phyloP scores from a whole-genome alignment of 1,284 basidiomycete species.

The Puccinia brachypodii region DNA sequence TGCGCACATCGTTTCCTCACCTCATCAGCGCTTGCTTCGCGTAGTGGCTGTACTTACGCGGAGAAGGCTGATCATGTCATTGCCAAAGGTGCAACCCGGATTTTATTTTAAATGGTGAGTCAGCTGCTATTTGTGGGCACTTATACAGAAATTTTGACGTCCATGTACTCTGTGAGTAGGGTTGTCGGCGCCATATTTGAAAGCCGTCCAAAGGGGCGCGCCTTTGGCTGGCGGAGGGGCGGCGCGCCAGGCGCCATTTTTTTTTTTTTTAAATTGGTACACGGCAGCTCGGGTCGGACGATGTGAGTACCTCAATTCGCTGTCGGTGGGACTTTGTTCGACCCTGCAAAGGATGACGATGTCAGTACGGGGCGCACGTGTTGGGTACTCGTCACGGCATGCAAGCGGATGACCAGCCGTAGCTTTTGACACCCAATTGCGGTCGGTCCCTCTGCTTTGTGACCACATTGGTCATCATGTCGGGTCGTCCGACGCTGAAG shows the following conservation, averaged over 20 bases:
- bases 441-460: no score
- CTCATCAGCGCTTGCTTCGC: not conserved
- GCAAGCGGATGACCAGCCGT: no score
- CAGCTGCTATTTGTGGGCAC: not conserved
- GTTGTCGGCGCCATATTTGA: no score
- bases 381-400: no score
- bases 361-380: not conserved
- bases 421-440: no score
- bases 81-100: conserved; percentile 37
- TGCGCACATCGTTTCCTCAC: not conserved
- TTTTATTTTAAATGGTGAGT: conserved; percentile 46
- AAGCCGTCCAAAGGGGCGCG: no score
- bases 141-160: not conserved
- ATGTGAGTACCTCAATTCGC: not conserved
- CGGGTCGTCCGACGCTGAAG: no score
- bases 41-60: conserved; percentile 25
- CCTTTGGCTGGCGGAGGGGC: no score
- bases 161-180: not conserved
- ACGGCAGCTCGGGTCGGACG: not conserved
- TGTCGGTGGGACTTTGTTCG: not conserved
- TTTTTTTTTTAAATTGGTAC: no score
- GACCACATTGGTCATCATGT: no score
- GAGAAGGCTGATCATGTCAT: conserved; percentile 12
- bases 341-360: not conserved
- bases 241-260: no score